Percentiles rank a stretch among this genome's conserved stretches.
These are phyloP conservation scores for Sphenostylis stenocarpa DNA, from an alignment of 306 rosid genomes.

Conservation along the genomic window DNA sequence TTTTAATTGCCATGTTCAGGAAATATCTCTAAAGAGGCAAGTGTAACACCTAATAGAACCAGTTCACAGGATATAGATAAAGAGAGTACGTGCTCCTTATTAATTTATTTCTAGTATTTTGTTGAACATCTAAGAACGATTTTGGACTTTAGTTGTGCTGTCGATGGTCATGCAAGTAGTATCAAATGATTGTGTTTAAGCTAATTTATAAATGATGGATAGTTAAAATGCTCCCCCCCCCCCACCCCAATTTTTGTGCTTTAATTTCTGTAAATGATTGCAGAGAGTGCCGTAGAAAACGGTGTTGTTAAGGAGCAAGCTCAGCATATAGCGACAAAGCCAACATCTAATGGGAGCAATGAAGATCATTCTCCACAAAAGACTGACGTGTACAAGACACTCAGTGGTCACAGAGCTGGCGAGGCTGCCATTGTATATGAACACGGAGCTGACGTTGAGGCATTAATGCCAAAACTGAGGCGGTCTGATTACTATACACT, in stretches of 20 bases:
- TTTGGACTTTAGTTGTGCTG: not conserved
- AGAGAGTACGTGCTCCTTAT: slow-evolving; percentile 43
- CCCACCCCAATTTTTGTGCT: slow-evolving; percentile 12
- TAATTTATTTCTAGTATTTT: slow-evolving; percentile 12
- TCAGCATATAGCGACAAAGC: slow-evolving; percentile 48
- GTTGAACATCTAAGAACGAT: not conserved
- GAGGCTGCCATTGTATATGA: slow-evolving; percentile 98
- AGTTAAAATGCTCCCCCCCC: not conserved
- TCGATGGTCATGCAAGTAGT: slow-evolving; percentile 1
- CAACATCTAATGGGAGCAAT: slow-evolving; percentile 54
- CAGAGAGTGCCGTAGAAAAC: slow-evolving; percentile 53
- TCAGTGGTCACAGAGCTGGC: slow-evolving; percentile 93
- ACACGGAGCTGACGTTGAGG: slow-evolving; percentile 96
- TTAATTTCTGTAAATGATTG: slow-evolving; percentile 27
- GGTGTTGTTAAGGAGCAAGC: slow-evolving; percentile 49
- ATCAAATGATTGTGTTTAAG: not conserved
- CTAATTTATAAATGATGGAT: not conserved
- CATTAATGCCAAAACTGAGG: slow-evolving; percentile 94
- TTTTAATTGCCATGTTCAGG: slow-evolving; percentile 36
- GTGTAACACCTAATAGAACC: slow-evolving; percentile 34
- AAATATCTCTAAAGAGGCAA: slow-evolving; percentile 38
- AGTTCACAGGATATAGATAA: slow-evolving; percentile 44
- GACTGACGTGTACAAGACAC: slow-evolving; percentile 66
- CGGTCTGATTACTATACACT: slow-evolving; percentile 86
- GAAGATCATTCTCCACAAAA: slow-evolving; percentile 68